phyloP scores from a whole-genome alignment of 2,329 filamentous ascomycete species.

The Colletotrichum liaoningense region DNA sequence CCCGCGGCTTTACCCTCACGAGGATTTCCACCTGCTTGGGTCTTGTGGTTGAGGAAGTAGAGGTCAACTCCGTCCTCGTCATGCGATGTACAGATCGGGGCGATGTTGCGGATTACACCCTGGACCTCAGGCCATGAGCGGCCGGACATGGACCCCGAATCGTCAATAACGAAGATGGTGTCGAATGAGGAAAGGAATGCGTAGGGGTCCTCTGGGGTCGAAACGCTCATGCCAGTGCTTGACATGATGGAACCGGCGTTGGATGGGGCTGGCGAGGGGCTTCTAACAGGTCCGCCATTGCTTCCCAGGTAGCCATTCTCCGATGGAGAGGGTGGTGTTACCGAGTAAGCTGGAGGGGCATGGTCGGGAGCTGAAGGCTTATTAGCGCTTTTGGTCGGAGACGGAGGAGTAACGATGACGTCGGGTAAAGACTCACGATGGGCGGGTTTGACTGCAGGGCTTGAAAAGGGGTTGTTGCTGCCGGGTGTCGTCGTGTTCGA shows the following conservation, averaged over 20 bases:
- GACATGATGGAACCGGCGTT: slow-evolving; percentile 23
- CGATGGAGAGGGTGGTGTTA: background rate
- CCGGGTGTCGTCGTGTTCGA: slow-evolving; percentile 28
- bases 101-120: slow-evolving; percentile 76
- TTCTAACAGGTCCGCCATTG: slow-evolving; percentile 22
- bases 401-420: background rate
- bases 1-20: slow-evolving; percentile 50
- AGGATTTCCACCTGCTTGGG: slow-evolving; percentile 47
- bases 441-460: slow-evolving; percentile 28
- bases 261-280: slow-evolving; percentile 38
- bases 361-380: slow-evolving; percentile 39
- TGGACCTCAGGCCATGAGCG: slow-evolving; percentile 81
- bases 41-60: slow-evolving; percentile 84
- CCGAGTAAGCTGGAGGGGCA: slow-evolving; percentile 50
- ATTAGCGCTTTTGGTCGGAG: background rate
- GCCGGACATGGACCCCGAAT: slow-evolving; percentile 88
- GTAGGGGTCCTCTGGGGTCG: slow-evolving; percentile 73
- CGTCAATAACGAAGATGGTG: slow-evolving; percentile 91
- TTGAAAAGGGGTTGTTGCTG: slow-evolving; percentile 37
- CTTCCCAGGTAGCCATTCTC: slow-evolving; percentile 22
- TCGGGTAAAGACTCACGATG: slow-evolving; percentile 34
- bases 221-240: slow-evolving; percentile 43
- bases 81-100: slow-evolving; percentile 82
- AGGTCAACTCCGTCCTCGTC: slow-evolving; percentile 90
- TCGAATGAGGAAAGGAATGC: slow-evolving; percentile 84